Evolutionary conservation across 345 rosid genomes (phyloP).

Genomic region (Aethionema arabicum): DNA sequence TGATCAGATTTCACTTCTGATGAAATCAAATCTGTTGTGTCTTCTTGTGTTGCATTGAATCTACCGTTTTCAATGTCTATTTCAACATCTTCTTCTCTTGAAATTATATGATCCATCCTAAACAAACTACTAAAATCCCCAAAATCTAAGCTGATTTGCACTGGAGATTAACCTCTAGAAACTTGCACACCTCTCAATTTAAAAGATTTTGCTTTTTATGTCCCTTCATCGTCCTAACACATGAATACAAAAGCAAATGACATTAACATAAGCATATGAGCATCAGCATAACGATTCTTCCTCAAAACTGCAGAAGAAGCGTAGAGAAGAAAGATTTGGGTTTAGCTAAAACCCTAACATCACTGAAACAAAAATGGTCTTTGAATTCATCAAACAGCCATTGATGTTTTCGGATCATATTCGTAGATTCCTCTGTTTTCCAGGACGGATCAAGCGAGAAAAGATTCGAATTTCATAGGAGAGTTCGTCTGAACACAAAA

Average conservation of each 20-base stretch:
- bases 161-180: conserved; percentile 3
- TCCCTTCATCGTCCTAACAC: conserved; percentile 10
- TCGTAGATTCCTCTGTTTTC: not conserved
- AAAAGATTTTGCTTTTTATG: not conserved
- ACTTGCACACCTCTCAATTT: conserved; percentile 1
- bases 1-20: conserved; percentile 24
- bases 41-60: conserved; percentile 25
- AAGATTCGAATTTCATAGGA: not conserved
- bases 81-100: conserved; percentile 42
- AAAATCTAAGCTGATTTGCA: not conserved
- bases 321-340: conserved; percentile 1
- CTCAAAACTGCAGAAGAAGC: conserved; percentile 7
- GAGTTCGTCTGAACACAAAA: not conserved
- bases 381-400: conserved; percentile 8
- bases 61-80: conserved; percentile 68
- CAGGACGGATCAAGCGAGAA: not conserved
- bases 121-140: not conserved
- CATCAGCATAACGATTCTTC: conserved; percentile 6
- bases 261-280: not conserved
- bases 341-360: conserved; percentile 15
- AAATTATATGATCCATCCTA: conserved; percentile 41
- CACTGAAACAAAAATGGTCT: conserved; percentile 14
- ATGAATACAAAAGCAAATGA: not conserved
- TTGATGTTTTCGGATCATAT: not conserved
- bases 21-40: conserved; percentile 34